These are phyloP conservation scores for Leccinum subfulvum DNA, from an alignment of 1,284 basidiomycete genomes.

Conservation along the genomic window DNA sequence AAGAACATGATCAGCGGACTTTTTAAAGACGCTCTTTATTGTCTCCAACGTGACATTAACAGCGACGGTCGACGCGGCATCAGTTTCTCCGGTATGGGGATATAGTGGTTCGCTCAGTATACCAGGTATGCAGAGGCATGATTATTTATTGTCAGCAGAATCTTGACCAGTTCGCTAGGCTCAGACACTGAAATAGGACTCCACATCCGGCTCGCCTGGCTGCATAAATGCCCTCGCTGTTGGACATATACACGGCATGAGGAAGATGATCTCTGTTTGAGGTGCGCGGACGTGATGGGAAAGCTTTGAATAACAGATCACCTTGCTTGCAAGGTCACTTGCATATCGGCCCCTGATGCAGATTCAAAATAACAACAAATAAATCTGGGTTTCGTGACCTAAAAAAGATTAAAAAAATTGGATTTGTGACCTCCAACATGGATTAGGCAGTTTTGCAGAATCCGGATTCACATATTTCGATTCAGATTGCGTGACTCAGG, in stretches of 20 bases:
- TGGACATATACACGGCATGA: slow-evolving; percentile 33
- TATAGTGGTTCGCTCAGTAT: slow-evolving; percentile 44
- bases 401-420: no score
- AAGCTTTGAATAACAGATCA: slow-evolving; percentile 9
- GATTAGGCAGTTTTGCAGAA: no score
- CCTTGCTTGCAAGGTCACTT: no score
- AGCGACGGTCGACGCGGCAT: slow-evolving; percentile 41
- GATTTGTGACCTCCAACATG: no score
- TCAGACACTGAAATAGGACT: slow-evolving; percentile 20
- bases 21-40: slow-evolving; percentile 74
- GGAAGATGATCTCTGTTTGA: slow-evolving; percentile 26
- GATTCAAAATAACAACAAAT: no score
- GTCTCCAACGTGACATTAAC: slow-evolving; percentile 64
- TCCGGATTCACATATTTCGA: no score
- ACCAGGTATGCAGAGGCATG: slow-evolving; percentile 38
- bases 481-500: no score
- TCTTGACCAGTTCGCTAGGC: slow-evolving; percentile 11
- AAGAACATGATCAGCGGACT: slow-evolving; percentile 42
- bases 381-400: no score
- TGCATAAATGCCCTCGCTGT: slow-evolving; percentile 33
- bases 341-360: no score
- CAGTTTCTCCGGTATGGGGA: slow-evolving; percentile 27
- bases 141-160: not conserved
- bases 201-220: slow-evolving; percentile 23
- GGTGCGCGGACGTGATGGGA: slow-evolving; percentile 27